A percentile compares a stretch with the other conserved stretches of the same genome.
Evolutionary conservation across 805 yeast genomes (phyloP).

Genomic region (Zygosaccharomyces bailii): DNA sequence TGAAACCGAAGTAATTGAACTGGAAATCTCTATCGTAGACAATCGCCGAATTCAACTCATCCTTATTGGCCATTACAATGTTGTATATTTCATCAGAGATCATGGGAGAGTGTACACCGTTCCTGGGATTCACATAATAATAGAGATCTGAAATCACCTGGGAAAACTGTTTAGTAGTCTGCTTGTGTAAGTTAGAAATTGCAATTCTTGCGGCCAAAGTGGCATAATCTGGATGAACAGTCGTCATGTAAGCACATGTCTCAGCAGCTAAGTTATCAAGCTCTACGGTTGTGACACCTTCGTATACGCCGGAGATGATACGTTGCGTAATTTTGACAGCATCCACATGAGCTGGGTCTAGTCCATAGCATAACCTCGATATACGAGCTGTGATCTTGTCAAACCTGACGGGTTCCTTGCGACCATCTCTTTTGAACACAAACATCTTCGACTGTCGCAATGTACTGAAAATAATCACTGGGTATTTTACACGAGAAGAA

Average conservation of each 20-base stretch:
- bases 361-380: slow-evolving; percentile 89
- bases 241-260: slow-evolving; percentile 96
- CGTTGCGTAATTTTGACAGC: slow-evolving; percentile 95
- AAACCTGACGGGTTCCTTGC: slow-evolving; percentile 88
- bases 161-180: slow-evolving; percentile 82
- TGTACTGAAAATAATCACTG: slow-evolving; percentile 3
- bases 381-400: slow-evolving; percentile 96
- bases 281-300: slow-evolving; percentile 93
- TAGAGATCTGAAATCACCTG: slow-evolving; percentile 71
- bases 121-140: slow-evolving; percentile 77
- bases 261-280: slow-evolving; percentile 85
- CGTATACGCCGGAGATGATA: slow-evolving; percentile 93
- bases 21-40: slow-evolving; percentile 73
- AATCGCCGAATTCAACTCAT: slow-evolving; percentile 67
- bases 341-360: slow-evolving; percentile 87
- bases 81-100: slow-evolving; percentile 63
- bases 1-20: slow-evolving; percentile 83
- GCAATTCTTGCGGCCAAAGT: slow-evolving; percentile 94
- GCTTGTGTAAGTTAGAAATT: slow-evolving; percentile 89
- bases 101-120: slow-evolving; percentile 63
- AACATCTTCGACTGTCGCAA: slow-evolving; percentile 49
- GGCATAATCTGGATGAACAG: slow-evolving; percentile 97
- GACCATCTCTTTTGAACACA: slow-evolving; percentile 90
- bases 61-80: slow-evolving; percentile 60
- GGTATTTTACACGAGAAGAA: background rate